A percentile compares a stretch with the other conserved stretches of the same genome.
Evolutionary conservation across 768 basidiomycete species (phyloP).

Genomic region (Pluteus cervinus): DNA sequence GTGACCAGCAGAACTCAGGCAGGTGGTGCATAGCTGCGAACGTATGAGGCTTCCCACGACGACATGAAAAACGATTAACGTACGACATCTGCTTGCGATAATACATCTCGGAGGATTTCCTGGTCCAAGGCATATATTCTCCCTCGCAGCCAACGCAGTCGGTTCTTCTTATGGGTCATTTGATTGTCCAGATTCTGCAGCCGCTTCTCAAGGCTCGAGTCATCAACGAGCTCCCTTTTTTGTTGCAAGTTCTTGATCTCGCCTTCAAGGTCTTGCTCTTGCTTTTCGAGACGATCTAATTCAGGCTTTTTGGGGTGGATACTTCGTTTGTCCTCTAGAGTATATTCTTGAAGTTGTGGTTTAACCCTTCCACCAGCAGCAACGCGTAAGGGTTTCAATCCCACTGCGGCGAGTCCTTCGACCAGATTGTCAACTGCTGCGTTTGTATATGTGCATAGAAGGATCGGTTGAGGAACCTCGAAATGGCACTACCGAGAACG

Average conservation of each 20-base stretch:
- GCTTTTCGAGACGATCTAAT: conserved; percentile 34
- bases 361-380: conserved; percentile 60
- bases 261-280: conserved; percentile 25
- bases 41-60: background rate
- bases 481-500: conserved; percentile 53
- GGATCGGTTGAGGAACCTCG: conserved; percentile 73
- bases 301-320: conserved; percentile 48
- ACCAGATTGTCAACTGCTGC: conserved; percentile 90
- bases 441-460: conserved; percentile 94
- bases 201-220: conserved; percentile 12
- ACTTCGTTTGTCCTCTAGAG: conserved; percentile 59
- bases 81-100: conserved; percentile 70
- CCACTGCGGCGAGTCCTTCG: conserved; percentile 56
- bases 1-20: conserved; percentile 67
- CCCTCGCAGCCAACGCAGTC: conserved; percentile 19
- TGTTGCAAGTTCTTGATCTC: conserved; percentile 19
- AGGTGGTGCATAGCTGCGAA: conserved; percentile 80
- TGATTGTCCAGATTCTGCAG: conserved; percentile 11
- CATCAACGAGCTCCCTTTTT: conserved; percentile 15
- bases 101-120: conserved; percentile 57
- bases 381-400: conserved; percentile 71
- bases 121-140: conserved; percentile 52
- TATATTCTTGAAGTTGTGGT: conserved; percentile 46
- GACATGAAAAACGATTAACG: conserved; percentile 20
- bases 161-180: conserved; percentile 11